Base-by-base conservation (phyloP, 2,329 filamentous ascomycete species). In the Aspergillus caelatus region DNA sequence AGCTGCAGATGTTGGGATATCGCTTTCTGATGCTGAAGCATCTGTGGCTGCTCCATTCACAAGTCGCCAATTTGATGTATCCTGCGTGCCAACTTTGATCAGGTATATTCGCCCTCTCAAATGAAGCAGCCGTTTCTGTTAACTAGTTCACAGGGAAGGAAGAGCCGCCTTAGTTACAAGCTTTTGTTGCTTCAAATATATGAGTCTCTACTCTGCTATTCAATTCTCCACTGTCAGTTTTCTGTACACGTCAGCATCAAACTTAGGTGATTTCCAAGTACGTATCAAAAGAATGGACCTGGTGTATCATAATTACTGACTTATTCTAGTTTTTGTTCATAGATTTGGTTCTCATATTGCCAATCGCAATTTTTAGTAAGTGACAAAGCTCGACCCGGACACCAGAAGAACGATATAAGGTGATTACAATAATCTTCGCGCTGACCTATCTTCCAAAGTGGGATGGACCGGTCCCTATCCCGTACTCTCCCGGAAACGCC, bases 141-240 rank as follows among this genome's bases (percentile, higher is more conserved):
- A 70, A 73, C 30, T 26, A 41, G 58, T 45, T 7, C 57, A 67
- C 78, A 89, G 93, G 68, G 95, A 99, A 82, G 95, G 95, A 23
- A 89, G 96, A 66, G 94, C 94, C 23, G 92, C 96, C 39, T 85
- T 99, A 39, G 94, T 98, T n/a, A 99, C 95, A 14, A 97, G 93
- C 78, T 99, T 99, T 82, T 96, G 92, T 81, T 99, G 95, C 82
- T 99, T 99, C 86, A 99, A 98, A 82, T 99, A 96, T 80, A 99
- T 99, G 96, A 96, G 92, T 71, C 81, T 99, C 68, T 99, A 99
- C 82, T 98, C 94, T 2, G 94, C 95, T n/a, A 99, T 99, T 68
- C 95, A 99, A 78, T 99, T 99, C 82, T 96, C 93, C 9, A 93
- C 92, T 0, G 96, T 99, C 73, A 96, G 91, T 84, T 97, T 99